Evolutionary conservation across 2,329 filamentous ascomycete species (phyloP).

Genomic region (Exophiala calicioides): DNA sequence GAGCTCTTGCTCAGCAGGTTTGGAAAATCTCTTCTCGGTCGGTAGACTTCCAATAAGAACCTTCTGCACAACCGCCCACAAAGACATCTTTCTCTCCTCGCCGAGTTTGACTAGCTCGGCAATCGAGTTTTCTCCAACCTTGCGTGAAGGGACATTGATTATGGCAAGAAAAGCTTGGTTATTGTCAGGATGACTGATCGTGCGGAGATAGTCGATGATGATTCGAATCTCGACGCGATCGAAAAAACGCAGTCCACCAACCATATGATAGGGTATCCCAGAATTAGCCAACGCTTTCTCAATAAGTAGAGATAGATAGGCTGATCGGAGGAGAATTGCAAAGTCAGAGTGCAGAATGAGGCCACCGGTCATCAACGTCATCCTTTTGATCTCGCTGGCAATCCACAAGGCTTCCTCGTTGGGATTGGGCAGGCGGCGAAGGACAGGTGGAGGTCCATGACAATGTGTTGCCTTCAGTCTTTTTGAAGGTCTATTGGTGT

Average conservation of each 20-base stretch:
- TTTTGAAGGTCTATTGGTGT: conserved; percentile 77
- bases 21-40: conserved; percentile 57
- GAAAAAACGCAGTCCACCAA: conserved; percentile 87
- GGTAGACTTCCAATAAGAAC: conserved; percentile 54
- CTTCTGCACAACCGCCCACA: conserved; percentile 74
- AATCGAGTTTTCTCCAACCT: conserved; percentile 77
- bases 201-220: conserved; percentile 81
- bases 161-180: conserved; percentile 83
- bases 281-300: conserved; percentile 78
- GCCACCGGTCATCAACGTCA: conserved; percentile 68
- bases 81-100: conserved; percentile 64
- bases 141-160: conserved; percentile 79
- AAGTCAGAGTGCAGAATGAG: conserved; percentile 76
- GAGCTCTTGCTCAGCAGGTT: conserved; percentile 59
- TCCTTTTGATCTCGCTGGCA: conserved; percentile 75
- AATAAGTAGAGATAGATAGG: conserved; percentile 78
- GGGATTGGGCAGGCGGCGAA: conserved; percentile 71
- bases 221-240: conserved; percentile 87
- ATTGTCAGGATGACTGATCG: conserved; percentile 80
- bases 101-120: conserved; percentile 75
- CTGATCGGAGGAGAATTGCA: conserved; percentile 83
- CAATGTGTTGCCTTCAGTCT: conserved; percentile 76
- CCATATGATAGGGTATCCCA: conserved; percentile 87
- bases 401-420: conserved; percentile 84
- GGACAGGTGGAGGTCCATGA: conserved; percentile 75